Percentiles rank a stretch among this genome's conserved stretches.
Evolutionary conservation across 208 protist genomes (phyloP).

Genomic region (Naegleria gruberi): DNA sequence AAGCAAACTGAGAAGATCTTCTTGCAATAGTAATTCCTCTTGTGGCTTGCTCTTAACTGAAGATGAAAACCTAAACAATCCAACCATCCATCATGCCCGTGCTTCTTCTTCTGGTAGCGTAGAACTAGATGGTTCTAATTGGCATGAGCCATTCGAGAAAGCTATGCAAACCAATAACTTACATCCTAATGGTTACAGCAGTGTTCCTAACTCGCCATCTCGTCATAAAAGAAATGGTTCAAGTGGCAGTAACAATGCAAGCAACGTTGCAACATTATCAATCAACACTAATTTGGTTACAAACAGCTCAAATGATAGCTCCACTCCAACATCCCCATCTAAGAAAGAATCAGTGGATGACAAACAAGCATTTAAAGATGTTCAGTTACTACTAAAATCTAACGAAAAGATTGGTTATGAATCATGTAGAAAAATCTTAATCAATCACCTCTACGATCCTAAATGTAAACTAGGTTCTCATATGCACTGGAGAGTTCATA

Average conservation of each 20-base stretch:
- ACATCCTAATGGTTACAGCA: neutral
- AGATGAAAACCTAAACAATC: no score
- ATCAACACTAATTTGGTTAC: neutral
- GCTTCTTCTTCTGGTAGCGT: neutral
- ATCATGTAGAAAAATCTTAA: neutral
- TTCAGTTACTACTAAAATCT: neutral
- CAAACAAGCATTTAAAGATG: neutral
- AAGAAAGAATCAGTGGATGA: neutral
- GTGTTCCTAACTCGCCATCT: neutral
- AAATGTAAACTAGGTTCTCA: constrained; percentile 27
- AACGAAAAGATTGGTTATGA: neutral
- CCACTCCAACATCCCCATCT: neutral
- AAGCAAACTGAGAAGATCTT: no score
- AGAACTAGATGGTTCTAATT: neutral
- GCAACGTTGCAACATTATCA: neutral
- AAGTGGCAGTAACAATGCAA: neutral
- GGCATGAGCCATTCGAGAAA: neutral
- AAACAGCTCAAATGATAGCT: neutral
- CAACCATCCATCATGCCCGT: no score
- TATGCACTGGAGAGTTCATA: constrained; percentile 53
- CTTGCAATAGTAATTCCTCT: no score
- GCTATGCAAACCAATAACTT: neutral
- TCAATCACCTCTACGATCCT: neutral
- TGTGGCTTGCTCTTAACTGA: no score
- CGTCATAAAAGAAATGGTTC: neutral